Percentiles rank a stretch among this genome's conserved stretches.
Conservation (phyloP, 306 rosid species). For the Chamaecrista fasciculata region DNA sequence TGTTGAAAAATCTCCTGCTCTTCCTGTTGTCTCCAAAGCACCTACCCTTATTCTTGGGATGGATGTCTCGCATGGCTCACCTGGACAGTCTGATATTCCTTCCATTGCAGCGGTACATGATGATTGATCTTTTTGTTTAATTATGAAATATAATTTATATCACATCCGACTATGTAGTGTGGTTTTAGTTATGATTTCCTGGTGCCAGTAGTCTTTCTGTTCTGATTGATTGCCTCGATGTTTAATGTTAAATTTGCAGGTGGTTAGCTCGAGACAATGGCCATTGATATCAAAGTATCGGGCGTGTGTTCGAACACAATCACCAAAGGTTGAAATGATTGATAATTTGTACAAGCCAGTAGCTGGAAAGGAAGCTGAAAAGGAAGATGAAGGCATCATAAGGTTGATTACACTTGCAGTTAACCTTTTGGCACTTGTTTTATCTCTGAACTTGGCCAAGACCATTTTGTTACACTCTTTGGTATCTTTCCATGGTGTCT, state of each 20-base stretch:
- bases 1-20: constrained; percentile 58
- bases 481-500: background rate
- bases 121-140: background rate
- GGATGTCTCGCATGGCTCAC: constrained; percentile 99
- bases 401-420: constrained; percentile 40
- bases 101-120: constrained; percentile 86
- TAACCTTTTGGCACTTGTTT: background rate
- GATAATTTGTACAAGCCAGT: constrained; percentile 72
- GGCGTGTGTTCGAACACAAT: constrained; percentile 89
- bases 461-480: background rate
- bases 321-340: constrained; percentile 89
- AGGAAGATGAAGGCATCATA: constrained; percentile 83
- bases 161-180: background rate
- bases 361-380: constrained; percentile 64
- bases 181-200: background rate
- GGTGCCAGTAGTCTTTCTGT: background rate
- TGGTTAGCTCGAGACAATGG: constrained; percentile 91
- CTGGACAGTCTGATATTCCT: constrained; percentile 87
- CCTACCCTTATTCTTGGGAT: constrained; percentile 89
- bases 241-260: constrained; percentile 43
- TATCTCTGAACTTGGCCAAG: background rate
- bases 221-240: background rate
- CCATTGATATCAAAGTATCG: constrained; percentile 86
- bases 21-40: constrained; percentile 78
- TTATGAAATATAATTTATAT: background rate